phyloP scores from a whole-genome alignment of 768 basidiomycete species.

The Macrocybe gigantea region DNA sequence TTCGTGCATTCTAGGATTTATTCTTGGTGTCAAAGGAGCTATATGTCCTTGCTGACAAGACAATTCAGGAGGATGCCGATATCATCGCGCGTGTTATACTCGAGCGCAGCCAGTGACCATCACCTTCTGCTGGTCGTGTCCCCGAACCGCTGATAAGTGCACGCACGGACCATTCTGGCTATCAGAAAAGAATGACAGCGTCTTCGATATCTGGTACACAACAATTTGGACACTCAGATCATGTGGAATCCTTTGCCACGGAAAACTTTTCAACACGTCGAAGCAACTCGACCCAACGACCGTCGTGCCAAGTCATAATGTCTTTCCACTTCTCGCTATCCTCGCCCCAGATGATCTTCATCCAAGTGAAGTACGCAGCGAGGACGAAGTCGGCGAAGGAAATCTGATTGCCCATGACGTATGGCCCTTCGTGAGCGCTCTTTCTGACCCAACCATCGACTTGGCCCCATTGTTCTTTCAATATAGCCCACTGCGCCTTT shows the following conservation, averaged over 20 bases:
- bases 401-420: conserved; percentile 23
- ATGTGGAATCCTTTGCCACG: neutral
- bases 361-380: conserved; percentile 19
- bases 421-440: conserved; percentile 14
- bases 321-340: conserved; percentile 30
- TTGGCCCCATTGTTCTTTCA: conserved; percentile 12
- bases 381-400: conserved; percentile 31
- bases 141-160: no score
- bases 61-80: no score
- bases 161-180: no score
- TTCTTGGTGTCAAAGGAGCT: no score
- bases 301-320: conserved; percentile 23
- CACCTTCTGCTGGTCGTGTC: no score
- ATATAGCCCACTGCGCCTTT: conserved; percentile 15
- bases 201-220: no score
- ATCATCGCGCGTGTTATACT: no score
- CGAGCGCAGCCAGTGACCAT: no score
- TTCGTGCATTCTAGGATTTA: no score
- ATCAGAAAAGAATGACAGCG: no score
- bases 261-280: conserved; percentile 18
- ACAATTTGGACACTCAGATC: no score
- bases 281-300: conserved; percentile 23
- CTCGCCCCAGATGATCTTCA: conserved; percentile 22
- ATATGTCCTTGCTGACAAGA: no score
- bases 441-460: conserved; percentile 18